Percentiles rank a stretch among this genome's conserved stretches.
Conservation (phyloP, 345 rosid species). For the Fremontodendron californicum region DNA sequence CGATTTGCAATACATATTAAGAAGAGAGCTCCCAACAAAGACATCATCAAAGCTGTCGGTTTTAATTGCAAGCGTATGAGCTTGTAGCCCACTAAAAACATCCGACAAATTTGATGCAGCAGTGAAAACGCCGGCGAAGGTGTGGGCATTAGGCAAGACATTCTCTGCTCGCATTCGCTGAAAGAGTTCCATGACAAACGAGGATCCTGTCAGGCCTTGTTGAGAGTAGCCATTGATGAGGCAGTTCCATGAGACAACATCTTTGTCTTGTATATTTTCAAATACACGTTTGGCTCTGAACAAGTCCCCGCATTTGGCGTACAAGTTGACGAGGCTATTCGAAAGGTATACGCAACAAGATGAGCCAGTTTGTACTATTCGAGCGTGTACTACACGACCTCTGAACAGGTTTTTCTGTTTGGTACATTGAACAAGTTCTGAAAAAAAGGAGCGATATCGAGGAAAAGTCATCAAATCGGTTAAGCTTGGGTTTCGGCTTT, state of each 20-base stretch:
- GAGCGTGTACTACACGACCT: conserved; percentile 68
- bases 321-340: conserved; percentile 65
- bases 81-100: conserved; percentile 48
- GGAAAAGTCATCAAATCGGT: conserved; percentile 30
- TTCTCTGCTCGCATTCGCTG: conserved; percentile 59
- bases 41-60: conserved; percentile 54
- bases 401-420: conserved; percentile 37
- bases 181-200: conserved; percentile 49
- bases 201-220: conserved; percentile 41
- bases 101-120: conserved; percentile 45
- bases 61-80: conserved; percentile 60
- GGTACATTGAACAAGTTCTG: conserved; percentile 43
- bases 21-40: conserved; percentile 71
- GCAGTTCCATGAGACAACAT: conserved; percentile 78
- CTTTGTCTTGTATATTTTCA: conserved; percentile 44
- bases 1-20: conserved; percentile 63
- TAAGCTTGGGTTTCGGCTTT: not conserved
- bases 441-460: conserved; percentile 35
- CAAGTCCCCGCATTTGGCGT: conserved; percentile 59
- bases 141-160: conserved; percentile 66
- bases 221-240: conserved; percentile 73
- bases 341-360: conserved; percentile 44
- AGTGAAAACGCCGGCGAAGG: conserved; percentile 67
- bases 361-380: conserved; percentile 34
- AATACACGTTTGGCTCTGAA: conserved; percentile 52